Evolutionary conservation across 2,329 filamentous ascomycete genomes (phyloP).

Genomic region (Xylariales sp.): DNA sequence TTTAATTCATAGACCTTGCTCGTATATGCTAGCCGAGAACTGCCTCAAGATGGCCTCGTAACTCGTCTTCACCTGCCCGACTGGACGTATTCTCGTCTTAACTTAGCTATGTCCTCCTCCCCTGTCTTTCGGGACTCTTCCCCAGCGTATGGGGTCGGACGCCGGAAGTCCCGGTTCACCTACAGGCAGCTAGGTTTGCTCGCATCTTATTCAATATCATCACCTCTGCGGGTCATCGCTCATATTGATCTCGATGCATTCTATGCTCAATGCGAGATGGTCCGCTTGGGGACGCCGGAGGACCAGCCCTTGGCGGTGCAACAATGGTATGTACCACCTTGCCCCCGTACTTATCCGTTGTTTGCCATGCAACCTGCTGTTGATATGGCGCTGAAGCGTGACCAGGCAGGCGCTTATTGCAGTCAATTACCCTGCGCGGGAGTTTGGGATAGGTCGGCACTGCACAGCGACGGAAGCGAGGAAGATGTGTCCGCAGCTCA

Average conservation of each 20-base stretch:
- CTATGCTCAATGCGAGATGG: slow-evolving; percentile 94
- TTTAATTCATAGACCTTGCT: too few species aligned
- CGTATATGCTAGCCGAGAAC: too few species aligned
- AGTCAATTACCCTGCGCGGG: slow-evolving; percentile 88
- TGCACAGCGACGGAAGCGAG: slow-evolving; percentile 76
- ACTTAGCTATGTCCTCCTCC: slow-evolving; percentile 3
- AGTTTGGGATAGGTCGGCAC: slow-evolving; percentile 74
- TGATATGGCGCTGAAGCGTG: slow-evolving; percentile 14
- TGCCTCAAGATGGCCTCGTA: not conserved
- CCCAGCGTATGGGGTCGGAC: slow-evolving; percentile 24
- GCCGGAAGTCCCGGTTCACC: slow-evolving; percentile 68
- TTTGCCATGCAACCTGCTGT: too few species aligned
- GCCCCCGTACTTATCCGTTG: slow-evolving; percentile 3
- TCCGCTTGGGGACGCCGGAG: slow-evolving; percentile 70
- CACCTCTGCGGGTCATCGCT: slow-evolving; percentile 79
- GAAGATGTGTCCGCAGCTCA: slow-evolving; percentile 78
- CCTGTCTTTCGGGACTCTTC: slow-evolving; percentile 21
- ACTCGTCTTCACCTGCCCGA: not conserved
- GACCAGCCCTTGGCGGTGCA: slow-evolving; percentile 85
- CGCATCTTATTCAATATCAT: slow-evolving; percentile 63
- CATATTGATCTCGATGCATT: slow-evolving; percentile 97
- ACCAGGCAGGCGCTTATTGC: slow-evolving; percentile 84
- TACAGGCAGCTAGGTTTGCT: slow-evolving; percentile 78
- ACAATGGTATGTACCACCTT: slow-evolving; percentile 61
- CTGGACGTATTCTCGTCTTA: not conserved